phyloP scores from a whole-genome alignment of 176 grass and related monocot genomes.

The Pontederia paniculata region DNA sequence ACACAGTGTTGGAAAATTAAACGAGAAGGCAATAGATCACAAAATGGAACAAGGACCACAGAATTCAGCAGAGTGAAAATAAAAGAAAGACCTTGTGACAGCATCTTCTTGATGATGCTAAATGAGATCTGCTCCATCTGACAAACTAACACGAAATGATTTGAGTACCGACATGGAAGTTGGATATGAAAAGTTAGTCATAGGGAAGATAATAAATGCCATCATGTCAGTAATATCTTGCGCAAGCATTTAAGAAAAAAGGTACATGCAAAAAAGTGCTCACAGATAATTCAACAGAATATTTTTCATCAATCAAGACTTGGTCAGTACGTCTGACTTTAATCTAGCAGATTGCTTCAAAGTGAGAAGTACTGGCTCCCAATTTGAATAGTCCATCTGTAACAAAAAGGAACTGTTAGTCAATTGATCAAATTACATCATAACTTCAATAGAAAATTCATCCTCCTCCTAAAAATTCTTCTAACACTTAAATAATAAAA shows the following conservation, averaged over 20 bases:
- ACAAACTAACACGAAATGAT: slow-evolving; percentile 74
- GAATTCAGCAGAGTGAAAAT: too few relatives aligned
- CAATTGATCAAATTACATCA: not conserved
- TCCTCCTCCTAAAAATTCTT: too few relatives aligned
- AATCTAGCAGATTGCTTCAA: slow-evolving; percentile 46
- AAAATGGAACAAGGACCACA: slow-evolving; percentile 13
- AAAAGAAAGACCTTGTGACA: too few relatives aligned
- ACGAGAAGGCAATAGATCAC: slow-evolving; percentile 20
- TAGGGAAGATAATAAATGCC: slow-evolving; percentile 17
- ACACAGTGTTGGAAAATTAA: too few relatives aligned
- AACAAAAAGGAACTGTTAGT: not conserved
- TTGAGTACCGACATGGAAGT: slow-evolving; percentile 65
- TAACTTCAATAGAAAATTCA: too few relatives aligned
- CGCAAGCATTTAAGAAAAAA: not conserved
- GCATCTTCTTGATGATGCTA: too few relatives aligned
- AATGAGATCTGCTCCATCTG: too few relatives aligned
- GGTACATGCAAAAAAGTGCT: not conserved
- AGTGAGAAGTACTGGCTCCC: slow-evolving; percentile 36
- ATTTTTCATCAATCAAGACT: slow-evolving; percentile 64
- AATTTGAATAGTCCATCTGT: slow-evolving; percentile 39
- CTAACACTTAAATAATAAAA: too few relatives aligned
- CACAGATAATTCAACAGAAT: slow-evolving; percentile 52
- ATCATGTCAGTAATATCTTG: not conserved
- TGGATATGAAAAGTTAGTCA: slow-evolving; percentile 37
- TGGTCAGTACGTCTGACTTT: slow-evolving; percentile 27